Base-by-base conservation (phyloP, 441 rosid species). In the Pelargonium citronellum region DNA sequence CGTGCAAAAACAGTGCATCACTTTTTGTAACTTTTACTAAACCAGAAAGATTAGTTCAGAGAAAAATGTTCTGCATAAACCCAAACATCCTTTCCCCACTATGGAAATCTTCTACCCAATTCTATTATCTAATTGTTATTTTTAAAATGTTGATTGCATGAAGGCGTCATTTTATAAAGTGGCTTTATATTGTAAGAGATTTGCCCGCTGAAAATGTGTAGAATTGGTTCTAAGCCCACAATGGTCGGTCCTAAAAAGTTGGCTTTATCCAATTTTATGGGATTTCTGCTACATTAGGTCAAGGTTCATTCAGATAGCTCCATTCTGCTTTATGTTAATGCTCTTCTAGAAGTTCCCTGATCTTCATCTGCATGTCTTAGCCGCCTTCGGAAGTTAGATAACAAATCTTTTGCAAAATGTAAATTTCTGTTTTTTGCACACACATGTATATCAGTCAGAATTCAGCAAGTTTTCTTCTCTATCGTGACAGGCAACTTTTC, bases 401-500 rank as follows among this genome's bases (percentile, higher is more conserved):
- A 55, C 39, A 60, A 1, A 12, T 41, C 10, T 13, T 22, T 37
- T 66, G 57, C 66, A 41, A 6, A 13, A 7, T 9, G 44, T 51
- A 44, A 13, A 34, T 20, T 44, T 0, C 15, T 15, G n/a, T 13
- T 65, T 61, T 57, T 63, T 4, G n/a, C 67, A 69, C 37, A 39
- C 8, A 39, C 37, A 53, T 11, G 73, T 44, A 61, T 57, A 17
- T 19, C 2, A 44, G 20, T 64, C 41, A 47, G n/a, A 30, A 47
- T 66, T 61, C 55, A 43, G 51, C 9, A 53, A 22, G 67, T 34
- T 46, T 2, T 67, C 16, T 57, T 53, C 53, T 53, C 68, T 80
- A 60, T 60, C 51, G 64, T 80, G 19, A 71, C 84, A 90, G 96
- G 94, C 94, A 62, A 90, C 96, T 4, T 90, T 90, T 77, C 83